Conservation (phyloP, 2,329 filamentous ascomycete species). For the Pseudodiploospora longispora region DNA sequence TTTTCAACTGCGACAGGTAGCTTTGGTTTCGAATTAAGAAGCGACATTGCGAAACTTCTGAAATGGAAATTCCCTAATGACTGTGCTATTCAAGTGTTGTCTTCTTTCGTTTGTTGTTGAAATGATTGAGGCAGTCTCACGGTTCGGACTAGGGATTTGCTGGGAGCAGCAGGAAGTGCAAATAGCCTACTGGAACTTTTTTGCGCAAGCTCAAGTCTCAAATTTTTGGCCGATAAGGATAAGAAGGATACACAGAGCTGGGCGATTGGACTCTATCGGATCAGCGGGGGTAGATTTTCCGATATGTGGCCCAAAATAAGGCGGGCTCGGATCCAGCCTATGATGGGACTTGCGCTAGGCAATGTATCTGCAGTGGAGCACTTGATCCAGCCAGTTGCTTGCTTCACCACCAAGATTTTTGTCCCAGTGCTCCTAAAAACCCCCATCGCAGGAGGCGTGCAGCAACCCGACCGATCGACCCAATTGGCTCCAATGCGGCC, state of each 20-base stretch:
- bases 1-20: conserved; percentile 64
- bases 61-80: not conserved
- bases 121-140: conserved; percentile 1
- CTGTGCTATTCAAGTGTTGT: conserved; percentile 6
- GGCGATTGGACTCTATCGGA: conserved; percentile 13
- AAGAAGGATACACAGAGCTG: not conserved
- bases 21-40: conserved; percentile 34
- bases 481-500: conserved; percentile 22
- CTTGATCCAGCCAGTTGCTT: too few species aligned
- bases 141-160: too few species aligned
- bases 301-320: not conserved
- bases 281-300: conserved; percentile 22
- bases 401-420: too few species aligned
- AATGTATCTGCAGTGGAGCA: too few species aligned
- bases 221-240: conserved; percentile 20
- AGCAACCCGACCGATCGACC: conserved; percentile 7
- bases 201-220: conserved; percentile 7
- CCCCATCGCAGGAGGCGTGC: too few species aligned
- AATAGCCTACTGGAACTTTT: conserved; percentile 14
- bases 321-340: not conserved
- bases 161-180: too few species aligned
- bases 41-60: conserved; percentile 22
- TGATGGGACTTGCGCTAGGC: too few species aligned
- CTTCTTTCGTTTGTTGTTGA: conserved; percentile 7
- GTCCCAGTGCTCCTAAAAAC: too few species aligned